Evolutionary conservation across 2,329 filamentous ascomycete species (phyloP), one percentile per base, ranked within the genome.

Genomic region (Claviceps pazoutovae): DNA sequence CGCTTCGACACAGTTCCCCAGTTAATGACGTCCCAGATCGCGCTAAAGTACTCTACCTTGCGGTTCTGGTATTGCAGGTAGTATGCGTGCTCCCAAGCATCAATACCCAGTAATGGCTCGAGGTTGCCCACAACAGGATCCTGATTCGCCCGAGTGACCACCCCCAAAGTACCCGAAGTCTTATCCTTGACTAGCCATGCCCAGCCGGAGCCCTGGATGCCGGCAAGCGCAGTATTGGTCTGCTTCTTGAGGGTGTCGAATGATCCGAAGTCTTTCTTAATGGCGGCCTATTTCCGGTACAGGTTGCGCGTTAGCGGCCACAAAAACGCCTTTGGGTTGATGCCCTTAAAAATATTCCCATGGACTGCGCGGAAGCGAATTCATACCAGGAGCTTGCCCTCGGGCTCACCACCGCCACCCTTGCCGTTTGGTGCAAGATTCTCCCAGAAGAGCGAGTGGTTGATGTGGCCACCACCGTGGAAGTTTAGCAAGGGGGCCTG

Each of bases 31-130:
- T 95, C 87, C 90, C 90, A 95, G 67, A 95, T 85, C 54, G 88
- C 88, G 62, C 79, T 79, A 71, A 95, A 95, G 77, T 95, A 95
- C 74, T 95, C 89, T 53, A 85, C 89, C 82, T 95, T 95, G 70
- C 88, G 84, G 78, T 95, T 95, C 80, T 95, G 80, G 74, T 95
- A 95, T 74, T 95, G 88, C 56, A 95, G 77, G 73, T 95, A 94
- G 76, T 94, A 95, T 50, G 89, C 89, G 71, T 95, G 89, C 76
- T 95, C 89, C 89, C 89, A 95, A 51, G 89, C 90, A 73, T 96
- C 90, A 62, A 96, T 84, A 53, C 90, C 90, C 46, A 96, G 73
- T 48, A 96, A 74, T 39, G 90, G 90, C 62, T 82, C 77, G 66
- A 85, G 88, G 66, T 85, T 85, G 48, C 89, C 89, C 14, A 88